Evolutionary conservation across 2,329 filamentous ascomycete genomes (phyloP).

Genomic region (Pochonia chlamydosporia): DNA sequence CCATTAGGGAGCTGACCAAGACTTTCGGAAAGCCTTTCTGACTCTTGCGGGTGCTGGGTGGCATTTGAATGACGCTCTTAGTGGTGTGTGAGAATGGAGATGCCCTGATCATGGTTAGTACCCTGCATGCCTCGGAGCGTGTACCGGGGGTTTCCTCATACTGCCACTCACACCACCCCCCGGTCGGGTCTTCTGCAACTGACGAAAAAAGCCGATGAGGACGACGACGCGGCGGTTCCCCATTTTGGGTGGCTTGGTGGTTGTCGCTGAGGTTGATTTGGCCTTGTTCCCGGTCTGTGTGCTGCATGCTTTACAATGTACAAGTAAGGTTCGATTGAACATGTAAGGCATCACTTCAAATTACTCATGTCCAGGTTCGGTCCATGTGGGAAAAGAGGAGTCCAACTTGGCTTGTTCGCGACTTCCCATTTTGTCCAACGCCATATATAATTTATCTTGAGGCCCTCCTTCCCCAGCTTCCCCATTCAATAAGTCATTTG

Average conservation of each 20-base stretch:
- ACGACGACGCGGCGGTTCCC: neutral
- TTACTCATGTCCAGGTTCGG: too few relatives aligned
- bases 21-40: too few relatives aligned
- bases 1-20: neutral
- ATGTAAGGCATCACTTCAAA: too few relatives aligned
- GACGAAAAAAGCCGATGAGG: neutral
- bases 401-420: neutral
- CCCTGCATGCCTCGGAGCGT: neutral
- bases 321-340: neutral
- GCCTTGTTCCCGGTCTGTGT: too few relatives aligned
- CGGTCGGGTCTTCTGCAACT: neutral
- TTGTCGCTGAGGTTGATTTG: neutral
- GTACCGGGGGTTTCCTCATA: neutral
- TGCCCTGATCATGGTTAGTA: too few relatives aligned
- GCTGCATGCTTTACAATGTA: neutral
- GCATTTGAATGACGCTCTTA: neutral
- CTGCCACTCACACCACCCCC: neutral
- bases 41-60: neutral
- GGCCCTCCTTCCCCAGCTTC: neutral
- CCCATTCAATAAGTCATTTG: slow-evolving; percentile 17
- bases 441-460: neutral
- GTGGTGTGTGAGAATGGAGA: neutral
- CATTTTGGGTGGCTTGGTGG: neutral
- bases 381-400: neutral
- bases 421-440: neutral